A percentile compares a stretch with the other conserved stretches of the same genome.
phyloP scores from a whole-genome alignment of 441 rosid species.

The Cnidoscolus chayamansa region DNA sequence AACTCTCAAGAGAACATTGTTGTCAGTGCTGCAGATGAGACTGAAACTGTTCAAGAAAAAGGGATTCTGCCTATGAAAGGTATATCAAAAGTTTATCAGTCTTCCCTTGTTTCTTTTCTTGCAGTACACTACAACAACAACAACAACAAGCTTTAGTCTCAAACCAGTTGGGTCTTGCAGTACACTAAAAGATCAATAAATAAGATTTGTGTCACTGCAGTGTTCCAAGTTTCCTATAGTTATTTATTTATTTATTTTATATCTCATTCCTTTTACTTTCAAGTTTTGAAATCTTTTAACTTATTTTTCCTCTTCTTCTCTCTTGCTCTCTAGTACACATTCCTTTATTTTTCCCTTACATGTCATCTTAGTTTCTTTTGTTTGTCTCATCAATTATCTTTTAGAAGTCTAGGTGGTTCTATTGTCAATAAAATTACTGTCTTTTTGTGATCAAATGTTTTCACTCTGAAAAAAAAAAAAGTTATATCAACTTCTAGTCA shows the following conservation, averaged over 20 bases:
- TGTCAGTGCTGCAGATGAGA: slow-evolving; percentile 29
- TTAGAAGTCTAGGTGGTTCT: background rate
- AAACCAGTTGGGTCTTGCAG: background rate
- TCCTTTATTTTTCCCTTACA: background rate
- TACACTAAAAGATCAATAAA: background rate
- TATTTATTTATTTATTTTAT: background rate
- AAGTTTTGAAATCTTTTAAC: background rate
- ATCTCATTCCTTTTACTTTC: background rate
- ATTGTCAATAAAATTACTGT: background rate
- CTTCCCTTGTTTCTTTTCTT: background rate
- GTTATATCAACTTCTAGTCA: background rate
- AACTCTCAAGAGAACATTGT: slow-evolving; percentile 33
- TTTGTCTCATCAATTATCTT: background rate
- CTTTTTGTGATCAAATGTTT: background rate
- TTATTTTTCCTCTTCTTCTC: background rate
- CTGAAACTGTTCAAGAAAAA: slow-evolving; percentile 23
- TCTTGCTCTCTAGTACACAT: background rate
- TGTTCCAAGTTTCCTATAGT: background rate
- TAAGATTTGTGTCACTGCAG: background rate
- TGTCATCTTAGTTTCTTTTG: background rate
- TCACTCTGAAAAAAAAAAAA: background rate
- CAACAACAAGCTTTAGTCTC: too few species aligned
- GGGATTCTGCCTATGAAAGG: slow-evolving; percentile 26
- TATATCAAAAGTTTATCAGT: slow-evolving; percentile 5
- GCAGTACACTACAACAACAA: background rate